phyloP scores from a whole-genome alignment of 2,329 filamentous ascomycete species.

The Fusarium goolgardi region DNA sequence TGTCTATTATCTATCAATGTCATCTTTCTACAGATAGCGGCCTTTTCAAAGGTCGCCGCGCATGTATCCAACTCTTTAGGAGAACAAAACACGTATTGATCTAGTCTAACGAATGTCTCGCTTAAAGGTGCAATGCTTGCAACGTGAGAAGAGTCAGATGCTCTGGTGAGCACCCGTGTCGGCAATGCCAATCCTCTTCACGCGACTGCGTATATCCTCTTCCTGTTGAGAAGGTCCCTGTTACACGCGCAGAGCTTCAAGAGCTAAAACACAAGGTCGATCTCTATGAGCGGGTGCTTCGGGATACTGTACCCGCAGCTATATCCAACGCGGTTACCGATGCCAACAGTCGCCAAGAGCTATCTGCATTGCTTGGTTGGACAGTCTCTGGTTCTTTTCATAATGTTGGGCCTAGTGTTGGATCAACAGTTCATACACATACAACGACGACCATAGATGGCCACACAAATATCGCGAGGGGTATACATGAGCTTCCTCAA shows the following conservation, averaged over 20 bases:
- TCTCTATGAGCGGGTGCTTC: slow-evolving; percentile 55
- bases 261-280: slow-evolving; percentile 55
- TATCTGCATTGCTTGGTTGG: slow-evolving; percentile 48
- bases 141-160: slow-evolving; percentile 65
- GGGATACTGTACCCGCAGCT: slow-evolving; percentile 50
- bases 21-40: neutral
- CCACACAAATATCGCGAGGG: slow-evolving; percentile 5
- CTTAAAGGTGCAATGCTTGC: slow-evolving; percentile 62
- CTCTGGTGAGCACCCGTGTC: slow-evolving; percentile 62
- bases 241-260: slow-evolving; percentile 57
- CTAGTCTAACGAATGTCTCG: slow-evolving; percentile 25
- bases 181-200: slow-evolving; percentile 57
- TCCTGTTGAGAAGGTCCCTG: slow-evolving; percentile 57
- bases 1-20: slow-evolving; percentile 3
- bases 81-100: slow-evolving; percentile 3
- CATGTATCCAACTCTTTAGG: slow-evolving; percentile 2
- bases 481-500: slow-evolving; percentile 23
- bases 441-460: slow-evolving; percentile 20
- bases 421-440: slow-evolving; percentile 14
- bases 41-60: neutral
- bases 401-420: neutral
- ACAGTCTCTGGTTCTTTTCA: slow-evolving; percentile 38
- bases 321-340: slow-evolving; percentile 44
- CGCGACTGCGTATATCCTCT: slow-evolving; percentile 62
- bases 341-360: slow-evolving; percentile 49